Evolutionary conservation across 164 flowering plant species (phyloP).

Genomic region (Vitis riparia): DNA sequence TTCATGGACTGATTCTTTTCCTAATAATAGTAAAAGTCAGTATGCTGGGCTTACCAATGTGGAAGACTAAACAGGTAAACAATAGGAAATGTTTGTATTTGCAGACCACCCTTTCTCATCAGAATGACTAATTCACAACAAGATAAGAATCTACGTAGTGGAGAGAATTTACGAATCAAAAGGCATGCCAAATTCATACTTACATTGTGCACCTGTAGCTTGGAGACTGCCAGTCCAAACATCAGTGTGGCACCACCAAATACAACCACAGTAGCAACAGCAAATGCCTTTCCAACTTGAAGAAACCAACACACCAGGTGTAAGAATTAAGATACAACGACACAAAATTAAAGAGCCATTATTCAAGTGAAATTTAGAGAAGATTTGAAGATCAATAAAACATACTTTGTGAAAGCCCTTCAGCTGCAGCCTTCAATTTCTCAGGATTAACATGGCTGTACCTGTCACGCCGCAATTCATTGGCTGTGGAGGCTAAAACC

Average conservation of each 20-base stretch:
- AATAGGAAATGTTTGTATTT: not conserved
- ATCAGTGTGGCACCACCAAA: slow-evolving; percentile 73
- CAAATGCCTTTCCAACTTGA: slow-evolving; percentile 84
- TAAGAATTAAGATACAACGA: not conserved
- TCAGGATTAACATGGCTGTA: slow-evolving; percentile 50
- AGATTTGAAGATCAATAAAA: slow-evolving; percentile 2
- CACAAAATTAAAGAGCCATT: not conserved
- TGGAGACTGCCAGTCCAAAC: slow-evolving; percentile 61
- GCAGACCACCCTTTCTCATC: not conserved
- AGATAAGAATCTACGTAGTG: not conserved
- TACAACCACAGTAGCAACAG: slow-evolving; percentile 63
- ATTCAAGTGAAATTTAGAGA: not conserved
- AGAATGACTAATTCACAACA: not conserved
- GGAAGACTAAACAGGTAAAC: not conserved
- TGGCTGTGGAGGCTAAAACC: slow-evolving; percentile 74
- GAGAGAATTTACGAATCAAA: not conserved
- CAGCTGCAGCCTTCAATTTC: slow-evolving; percentile 80
- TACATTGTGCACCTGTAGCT: slow-evolving; percentile 64
- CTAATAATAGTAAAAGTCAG: no score
- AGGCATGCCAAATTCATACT: slow-evolving; percentile 19
- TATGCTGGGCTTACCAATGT: no score
- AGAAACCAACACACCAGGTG: not conserved
- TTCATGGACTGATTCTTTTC: no score
- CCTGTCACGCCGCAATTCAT: slow-evolving; percentile 63
- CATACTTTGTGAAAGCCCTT: slow-evolving; percentile 65